phyloP scores from a whole-genome alignment of 805 yeast species.

The Candida tibetensis region DNA sequence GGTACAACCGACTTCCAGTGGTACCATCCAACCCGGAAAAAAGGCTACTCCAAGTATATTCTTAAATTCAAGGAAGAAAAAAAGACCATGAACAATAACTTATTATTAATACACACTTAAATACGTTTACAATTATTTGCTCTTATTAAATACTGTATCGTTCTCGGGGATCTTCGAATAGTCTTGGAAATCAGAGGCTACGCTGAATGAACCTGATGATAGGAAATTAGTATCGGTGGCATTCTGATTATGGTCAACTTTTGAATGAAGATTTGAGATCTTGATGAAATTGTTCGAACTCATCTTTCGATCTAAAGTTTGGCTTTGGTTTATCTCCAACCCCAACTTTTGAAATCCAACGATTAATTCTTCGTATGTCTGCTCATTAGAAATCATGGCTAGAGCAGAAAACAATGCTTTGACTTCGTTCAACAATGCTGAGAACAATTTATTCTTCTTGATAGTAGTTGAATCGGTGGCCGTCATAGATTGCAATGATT shows the following conservation, averaged over 20 bases:
- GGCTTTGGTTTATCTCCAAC: slow-evolving; percentile 2
- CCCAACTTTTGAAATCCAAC: slow-evolving; percentile 7
- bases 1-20: slow-evolving; percentile 6
- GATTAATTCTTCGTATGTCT: neutral
- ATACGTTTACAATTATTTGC: neutral
- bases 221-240: neutral
- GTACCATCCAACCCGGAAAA: slow-evolving; percentile 5
- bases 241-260: too few species aligned
- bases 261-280: neutral
- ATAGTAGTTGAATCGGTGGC: neutral
- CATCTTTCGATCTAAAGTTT: neutral
- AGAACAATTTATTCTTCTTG: slow-evolving; percentile 8
- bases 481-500: neutral
- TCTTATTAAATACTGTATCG: neutral
- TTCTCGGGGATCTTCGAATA: neutral
- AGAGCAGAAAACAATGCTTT: slow-evolving; percentile 18
- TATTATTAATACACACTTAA: neutral
- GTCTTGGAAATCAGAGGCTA: neutral
- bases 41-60: slow-evolving; percentile 13
- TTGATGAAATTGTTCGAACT: neutral
- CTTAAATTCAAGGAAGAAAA: slow-evolving; percentile 10
- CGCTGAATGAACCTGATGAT: neutral
- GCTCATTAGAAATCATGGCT: slow-evolving; percentile 8
- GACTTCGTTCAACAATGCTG: slow-evolving; percentile 21
- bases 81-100: slow-evolving; percentile 5